Conservation (phyloP, 176 grass and related monocot genomes). For the Ensete glaucum region DNA sequence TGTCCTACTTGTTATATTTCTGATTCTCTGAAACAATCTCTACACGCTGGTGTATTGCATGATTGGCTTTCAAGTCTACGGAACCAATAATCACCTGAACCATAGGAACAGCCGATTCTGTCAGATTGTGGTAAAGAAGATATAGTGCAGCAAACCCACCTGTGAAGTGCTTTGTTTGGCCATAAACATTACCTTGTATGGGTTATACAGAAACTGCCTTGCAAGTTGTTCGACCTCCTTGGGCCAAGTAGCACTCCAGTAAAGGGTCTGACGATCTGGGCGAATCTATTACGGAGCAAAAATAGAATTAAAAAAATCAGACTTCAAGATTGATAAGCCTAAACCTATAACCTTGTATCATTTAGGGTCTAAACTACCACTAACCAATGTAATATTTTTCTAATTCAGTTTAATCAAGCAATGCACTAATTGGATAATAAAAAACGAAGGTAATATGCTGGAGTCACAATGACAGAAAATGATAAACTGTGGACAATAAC, state of each 20-base stretch:
- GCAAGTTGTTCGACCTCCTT: constrained; percentile 96
- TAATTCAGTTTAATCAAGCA: too few species aligned
- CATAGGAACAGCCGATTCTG: constrained; percentile 8
- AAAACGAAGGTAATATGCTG: too few species aligned
- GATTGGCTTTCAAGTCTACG: constrained; percentile 95
- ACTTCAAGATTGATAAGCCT: neutral
- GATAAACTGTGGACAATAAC: too few species aligned
- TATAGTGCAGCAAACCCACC: constrained; percentile 14
- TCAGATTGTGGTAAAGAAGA: constrained; percentile 24
- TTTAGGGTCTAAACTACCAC: too few species aligned
- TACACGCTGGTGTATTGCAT: constrained; percentile 85
- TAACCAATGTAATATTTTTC: too few species aligned
- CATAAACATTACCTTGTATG: constrained; percentile 64
- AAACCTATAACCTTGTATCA: neutral
- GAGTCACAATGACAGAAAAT: too few species aligned
- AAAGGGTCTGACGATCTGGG: constrained; percentile 93
- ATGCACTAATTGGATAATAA: too few species aligned
- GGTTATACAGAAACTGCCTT: constrained; percentile 81
- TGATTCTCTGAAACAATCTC: constrained; percentile 94
- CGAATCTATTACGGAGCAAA: constrained; percentile 60
- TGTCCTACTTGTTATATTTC: constrained; percentile 98
- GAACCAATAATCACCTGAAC: constrained; percentile 89
- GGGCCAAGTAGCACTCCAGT: constrained; percentile 98
- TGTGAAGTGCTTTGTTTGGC: constrained; percentile 11
- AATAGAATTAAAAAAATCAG: neutral